phyloP scores from a whole-genome alignment of 1,284 basidiomycete species.

The Papiliotrema flavescens region DNA sequence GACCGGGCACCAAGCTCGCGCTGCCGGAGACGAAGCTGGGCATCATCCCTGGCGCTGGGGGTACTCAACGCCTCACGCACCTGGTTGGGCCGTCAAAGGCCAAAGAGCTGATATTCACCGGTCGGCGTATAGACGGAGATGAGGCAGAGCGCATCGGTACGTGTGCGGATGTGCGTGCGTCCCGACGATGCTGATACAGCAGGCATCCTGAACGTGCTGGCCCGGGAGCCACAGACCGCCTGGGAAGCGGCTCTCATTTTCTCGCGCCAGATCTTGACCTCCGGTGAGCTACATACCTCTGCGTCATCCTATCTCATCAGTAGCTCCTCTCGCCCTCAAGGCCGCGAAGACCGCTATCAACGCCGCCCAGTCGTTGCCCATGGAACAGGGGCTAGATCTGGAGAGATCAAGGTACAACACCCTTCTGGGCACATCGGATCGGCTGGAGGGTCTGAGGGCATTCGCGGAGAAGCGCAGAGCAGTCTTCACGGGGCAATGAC shows the following conservation, averaged over 20 bases:
- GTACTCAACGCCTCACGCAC: constrained; percentile 80
- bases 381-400: constrained; percentile 81
- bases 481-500: constrained; percentile 65
- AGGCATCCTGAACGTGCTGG: constrained; percentile 55
- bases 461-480: constrained; percentile 86
- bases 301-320: not conserved
- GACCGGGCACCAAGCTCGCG: constrained; percentile 62
- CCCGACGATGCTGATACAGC: not conserved
- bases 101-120: constrained; percentile 84
- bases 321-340: constrained; percentile 81
- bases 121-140: constrained; percentile 59
- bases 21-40: constrained; percentile 80
- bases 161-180: constrained; percentile 14
- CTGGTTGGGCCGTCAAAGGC: constrained; percentile 76
- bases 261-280: constrained; percentile 36
- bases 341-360: constrained; percentile 88
- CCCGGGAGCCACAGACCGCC: constrained; percentile 46
- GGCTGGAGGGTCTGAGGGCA: constrained; percentile 78
- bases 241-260: constrained; percentile 29
- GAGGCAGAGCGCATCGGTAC: constrained; percentile 75
- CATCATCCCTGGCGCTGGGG: constrained; percentile 94
- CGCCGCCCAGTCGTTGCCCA: constrained; percentile 67
- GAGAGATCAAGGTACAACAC: constrained; percentile 82
- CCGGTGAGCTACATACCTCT: constrained; percentile 12
- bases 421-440: constrained; percentile 72